Conservation (phyloP, 2,329 filamentous ascomycete genomes). For the Claviceps spartinae region DNA sequence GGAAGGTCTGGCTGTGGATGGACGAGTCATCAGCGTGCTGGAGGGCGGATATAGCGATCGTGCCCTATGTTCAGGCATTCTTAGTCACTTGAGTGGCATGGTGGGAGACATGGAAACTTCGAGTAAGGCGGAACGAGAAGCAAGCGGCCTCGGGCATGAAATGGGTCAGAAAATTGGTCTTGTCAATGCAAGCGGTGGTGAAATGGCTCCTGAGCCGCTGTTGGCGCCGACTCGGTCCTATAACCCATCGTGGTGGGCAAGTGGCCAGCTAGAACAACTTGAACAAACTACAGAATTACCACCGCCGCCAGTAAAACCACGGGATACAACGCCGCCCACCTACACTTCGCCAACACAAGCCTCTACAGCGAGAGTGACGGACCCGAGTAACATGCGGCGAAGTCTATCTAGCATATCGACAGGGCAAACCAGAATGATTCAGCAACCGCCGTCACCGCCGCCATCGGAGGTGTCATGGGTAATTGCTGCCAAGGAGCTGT, state of each 20-base stretch:
- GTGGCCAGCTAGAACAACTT: conserved; percentile 51
- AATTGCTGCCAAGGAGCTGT: conserved; percentile 69
- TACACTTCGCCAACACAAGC: conserved; percentile 83
- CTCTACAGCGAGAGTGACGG: conserved; percentile 66
- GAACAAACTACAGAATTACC: conserved; percentile 44
- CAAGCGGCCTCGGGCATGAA: conserved; percentile 39
- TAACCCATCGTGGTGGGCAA: conserved; percentile 60
- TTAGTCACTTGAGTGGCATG: conserved; percentile 82
- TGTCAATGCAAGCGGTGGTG: conserved; percentile 20
- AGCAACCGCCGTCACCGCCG: conserved; percentile 46
- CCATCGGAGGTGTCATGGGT: conserved; percentile 78
- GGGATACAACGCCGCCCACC: conserved; percentile 47
- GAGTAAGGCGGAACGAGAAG: conserved; percentile 19
- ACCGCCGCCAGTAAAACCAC: conserved; percentile 37
- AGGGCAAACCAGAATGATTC: conserved; percentile 7
- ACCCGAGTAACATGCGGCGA: conserved; percentile 50
- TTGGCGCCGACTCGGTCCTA: conserved; percentile 32
- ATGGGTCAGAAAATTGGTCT: conserved; percentile 40
- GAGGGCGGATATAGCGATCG: conserved; percentile 95
- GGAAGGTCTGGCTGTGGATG: conserved; percentile 62
- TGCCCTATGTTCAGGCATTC: conserved; percentile 72
- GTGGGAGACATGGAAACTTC: conserved; percentile 37
- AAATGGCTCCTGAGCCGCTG: conserved; percentile 4
- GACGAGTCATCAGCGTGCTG: conserved; percentile 80
- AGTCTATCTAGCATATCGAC: conserved; percentile 42